A percentile compares a stretch with the other conserved stretches of the same genome.
These are phyloP conservation scores for Naegleria fowleri DNA, from an alignment of 208 protist genomes.

Conservation along the genomic window DNA sequence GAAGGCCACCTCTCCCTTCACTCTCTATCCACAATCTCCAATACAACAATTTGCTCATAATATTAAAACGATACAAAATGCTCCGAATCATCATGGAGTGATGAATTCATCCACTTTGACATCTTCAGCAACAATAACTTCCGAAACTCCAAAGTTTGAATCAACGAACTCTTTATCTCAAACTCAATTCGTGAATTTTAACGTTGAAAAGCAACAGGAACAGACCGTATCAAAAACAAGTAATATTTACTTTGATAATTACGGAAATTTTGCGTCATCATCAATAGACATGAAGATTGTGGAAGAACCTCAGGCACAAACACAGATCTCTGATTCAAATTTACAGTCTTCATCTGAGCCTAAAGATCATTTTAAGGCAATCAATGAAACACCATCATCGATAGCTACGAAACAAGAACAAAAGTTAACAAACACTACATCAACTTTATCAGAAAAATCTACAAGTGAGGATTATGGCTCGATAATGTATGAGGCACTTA, in stretches of 20 bases:
- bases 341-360: neutral
- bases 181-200: neutral
- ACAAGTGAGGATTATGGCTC: neutral
- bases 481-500: neutral
- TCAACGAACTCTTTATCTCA: neutral
- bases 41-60: neutral
- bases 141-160: neutral
- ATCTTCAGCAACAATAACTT: no score
- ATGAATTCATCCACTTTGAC: neutral
- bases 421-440: neutral
- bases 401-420: neutral
- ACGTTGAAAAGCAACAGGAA: neutral
- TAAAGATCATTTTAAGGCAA: neutral
- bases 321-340: neutral
- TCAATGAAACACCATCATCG: neutral
- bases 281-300: neutral
- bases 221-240: neutral
- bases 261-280: neutral
- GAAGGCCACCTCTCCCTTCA: neutral
- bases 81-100: neutral
- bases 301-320: neutral
- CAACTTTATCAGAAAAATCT: neutral
- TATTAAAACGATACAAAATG: neutral
- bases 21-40: neutral
- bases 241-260: slow-evolving; percentile 2